Conservation (phyloP, 257 asterid species). For the Phtheirospermum japonicum region DNA sequence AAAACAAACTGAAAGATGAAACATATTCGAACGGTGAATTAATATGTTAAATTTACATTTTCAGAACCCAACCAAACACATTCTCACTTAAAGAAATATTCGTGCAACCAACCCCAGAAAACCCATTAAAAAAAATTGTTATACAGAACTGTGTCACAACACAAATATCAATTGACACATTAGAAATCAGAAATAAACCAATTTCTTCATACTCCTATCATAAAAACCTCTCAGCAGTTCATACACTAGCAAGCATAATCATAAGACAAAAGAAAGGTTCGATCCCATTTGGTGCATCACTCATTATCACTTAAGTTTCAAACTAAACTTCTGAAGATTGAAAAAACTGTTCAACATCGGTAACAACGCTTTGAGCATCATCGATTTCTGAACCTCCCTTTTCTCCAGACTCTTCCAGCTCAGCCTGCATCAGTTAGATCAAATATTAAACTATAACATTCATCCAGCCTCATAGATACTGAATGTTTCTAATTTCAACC, state of each 20-base stretch:
- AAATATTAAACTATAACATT: too few relatives aligned
- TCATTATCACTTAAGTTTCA: slow-evolving; percentile 14
- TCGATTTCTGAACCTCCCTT: slow-evolving; percentile 65
- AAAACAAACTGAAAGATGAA: too few relatives aligned
- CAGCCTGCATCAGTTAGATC: slow-evolving; percentile 46
- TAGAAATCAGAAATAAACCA: neutral
- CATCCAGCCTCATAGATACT: too few relatives aligned
- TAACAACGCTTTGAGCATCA: slow-evolving; percentile 59
- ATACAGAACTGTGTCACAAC: too few relatives aligned
- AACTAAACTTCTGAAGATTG: slow-evolving; percentile 42
- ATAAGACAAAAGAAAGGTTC: neutral
- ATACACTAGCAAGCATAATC: slow-evolving; percentile 3
- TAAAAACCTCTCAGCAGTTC: neutral
- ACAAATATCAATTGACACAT: neutral
- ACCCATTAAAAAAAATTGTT: too few relatives aligned
- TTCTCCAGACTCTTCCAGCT: slow-evolving; percentile 62
- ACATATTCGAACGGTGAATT: too few relatives aligned
- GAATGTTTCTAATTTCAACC: too few relatives aligned
- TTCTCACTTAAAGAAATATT: too few relatives aligned
- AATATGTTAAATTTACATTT: too few relatives aligned
- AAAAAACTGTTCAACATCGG: slow-evolving; percentile 56
- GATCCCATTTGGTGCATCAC: neutral
- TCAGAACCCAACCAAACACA: too few relatives aligned
- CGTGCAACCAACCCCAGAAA: too few relatives aligned
- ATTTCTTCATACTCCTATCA: too few relatives aligned